Conservation (phyloP, 169 alveolate species). For the Cryptosporidium xiaoi region DNA sequence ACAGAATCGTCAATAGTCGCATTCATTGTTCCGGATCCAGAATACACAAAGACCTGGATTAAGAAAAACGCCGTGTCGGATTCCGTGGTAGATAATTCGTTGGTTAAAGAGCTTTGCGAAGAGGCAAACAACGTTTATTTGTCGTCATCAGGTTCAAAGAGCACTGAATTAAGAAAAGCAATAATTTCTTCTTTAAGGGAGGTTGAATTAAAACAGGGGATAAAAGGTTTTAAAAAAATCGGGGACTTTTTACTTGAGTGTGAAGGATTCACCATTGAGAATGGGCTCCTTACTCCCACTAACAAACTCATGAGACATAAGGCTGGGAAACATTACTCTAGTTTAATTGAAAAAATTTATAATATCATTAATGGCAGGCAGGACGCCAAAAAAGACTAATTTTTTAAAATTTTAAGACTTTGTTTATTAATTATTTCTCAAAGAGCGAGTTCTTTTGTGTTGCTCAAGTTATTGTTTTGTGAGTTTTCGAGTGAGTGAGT, state of each 20-base stretch:
- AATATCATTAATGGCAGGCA: constrained; percentile 9
- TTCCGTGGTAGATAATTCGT: neutral
- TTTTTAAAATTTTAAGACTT: neutral
- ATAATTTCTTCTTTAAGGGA: constrained; percentile 68
- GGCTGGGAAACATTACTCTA: constrained; percentile 76
- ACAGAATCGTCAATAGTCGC: constrained; percentile 78
- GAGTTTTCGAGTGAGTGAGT: too few species aligned
- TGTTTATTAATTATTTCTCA: neutral
- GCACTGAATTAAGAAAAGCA: constrained; percentile 57
- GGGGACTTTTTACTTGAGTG: constrained; percentile 83
- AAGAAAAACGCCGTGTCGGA: constrained; percentile 20
- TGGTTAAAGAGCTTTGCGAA: constrained; percentile 75
- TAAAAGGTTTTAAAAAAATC: constrained; percentile 83
- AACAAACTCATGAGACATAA: constrained; percentile 89
- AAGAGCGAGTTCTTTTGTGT: too few species aligned
- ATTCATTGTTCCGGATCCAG: constrained; percentile 78
- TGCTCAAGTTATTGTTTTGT: too few species aligned
- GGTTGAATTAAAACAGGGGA: constrained; percentile 77
- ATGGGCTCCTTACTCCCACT: constrained; percentile 92
- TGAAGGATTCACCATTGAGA: constrained; percentile 88
- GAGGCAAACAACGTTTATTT: constrained; percentile 51
- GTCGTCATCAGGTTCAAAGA: neutral
- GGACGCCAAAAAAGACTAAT: neutral
- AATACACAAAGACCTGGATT: constrained; percentile 41
- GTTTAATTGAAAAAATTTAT: constrained; percentile 79